A percentile compares a stretch with the other conserved stretches of the same genome.
phyloP scores from a whole-genome alignment of 1,284 basidiomycete genomes.

The Ceratobasidium papillatum region DNA sequence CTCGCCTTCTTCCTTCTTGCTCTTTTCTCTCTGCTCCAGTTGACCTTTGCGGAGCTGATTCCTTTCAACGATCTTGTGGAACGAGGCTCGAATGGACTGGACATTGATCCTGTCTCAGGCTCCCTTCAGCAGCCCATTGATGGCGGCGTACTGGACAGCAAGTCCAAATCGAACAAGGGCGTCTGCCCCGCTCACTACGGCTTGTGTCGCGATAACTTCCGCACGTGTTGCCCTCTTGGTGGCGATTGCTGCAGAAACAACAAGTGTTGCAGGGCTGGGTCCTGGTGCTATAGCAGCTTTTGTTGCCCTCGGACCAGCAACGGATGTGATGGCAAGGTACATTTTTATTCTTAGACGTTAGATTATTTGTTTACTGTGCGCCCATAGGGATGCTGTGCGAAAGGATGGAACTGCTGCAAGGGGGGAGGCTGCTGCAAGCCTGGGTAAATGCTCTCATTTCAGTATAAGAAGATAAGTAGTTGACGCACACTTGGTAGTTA shows the following conservation, averaged over 20 bases:
- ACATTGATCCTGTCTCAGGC: neutral
- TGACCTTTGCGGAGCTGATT: neutral
- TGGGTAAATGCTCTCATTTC: neutral
- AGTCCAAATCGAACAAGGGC: neutral
- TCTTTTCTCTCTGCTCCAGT: neutral
- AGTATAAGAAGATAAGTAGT: neutral
- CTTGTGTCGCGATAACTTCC: neutral
- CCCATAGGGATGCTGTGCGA: conserved; percentile 18
- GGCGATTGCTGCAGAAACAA: neutral
- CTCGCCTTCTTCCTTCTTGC: neutral
- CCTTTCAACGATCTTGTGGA: neutral
- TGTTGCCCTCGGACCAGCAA: neutral
- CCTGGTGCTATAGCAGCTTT: neutral
- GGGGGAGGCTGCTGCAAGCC: conserved; percentile 15
- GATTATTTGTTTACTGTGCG: neutral
- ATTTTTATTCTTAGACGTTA: too few relatives aligned
- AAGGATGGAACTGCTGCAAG: conserved; percentile 21
- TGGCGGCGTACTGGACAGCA: neutral
- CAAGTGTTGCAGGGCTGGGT: neutral
- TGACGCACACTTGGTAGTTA: neutral
- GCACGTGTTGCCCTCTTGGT: conserved; percentile 10
- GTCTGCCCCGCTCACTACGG: neutral
- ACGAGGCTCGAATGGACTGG: neutral
- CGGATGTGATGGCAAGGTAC: conserved; percentile 13
- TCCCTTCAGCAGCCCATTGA: neutral